Evolutionary conservation across 257 asterid species (phyloP).

Genomic region (Sherardia arvensis): DNA sequence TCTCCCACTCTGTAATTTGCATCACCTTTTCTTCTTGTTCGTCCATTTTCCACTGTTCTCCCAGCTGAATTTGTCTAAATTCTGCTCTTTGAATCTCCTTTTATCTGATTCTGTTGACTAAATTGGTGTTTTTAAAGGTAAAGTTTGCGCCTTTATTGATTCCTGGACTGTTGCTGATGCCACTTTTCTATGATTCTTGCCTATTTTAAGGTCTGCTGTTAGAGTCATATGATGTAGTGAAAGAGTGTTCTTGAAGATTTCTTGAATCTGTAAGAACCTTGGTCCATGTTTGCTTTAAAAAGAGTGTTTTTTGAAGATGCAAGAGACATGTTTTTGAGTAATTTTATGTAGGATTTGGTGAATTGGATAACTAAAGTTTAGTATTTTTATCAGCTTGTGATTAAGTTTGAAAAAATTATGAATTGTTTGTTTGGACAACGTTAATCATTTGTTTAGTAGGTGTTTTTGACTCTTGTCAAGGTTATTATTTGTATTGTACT

Average conservation of each 20-base stretch:
- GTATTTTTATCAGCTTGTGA: not conserved
- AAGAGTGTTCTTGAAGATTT: not conserved
- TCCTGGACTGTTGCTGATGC: constrained; percentile 22
- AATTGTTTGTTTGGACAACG: not conserved
- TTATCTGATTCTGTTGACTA: constrained; percentile 12
- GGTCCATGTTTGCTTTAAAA: not conserved
- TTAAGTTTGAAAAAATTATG: not conserved
- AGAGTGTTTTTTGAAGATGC: too few relatives aligned
- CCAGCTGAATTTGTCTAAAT: constrained; percentile 11
- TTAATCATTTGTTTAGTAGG: not conserved
- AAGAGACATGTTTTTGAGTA: not conserved
- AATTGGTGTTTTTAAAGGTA: constrained; percentile 19
- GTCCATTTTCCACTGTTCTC: constrained; percentile 4
- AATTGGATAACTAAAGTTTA: not conserved
- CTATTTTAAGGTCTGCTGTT: constrained; percentile 22
- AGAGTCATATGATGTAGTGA: not conserved
- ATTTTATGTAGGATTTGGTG: not conserved
- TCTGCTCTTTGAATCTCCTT: constrained; percentile 3
- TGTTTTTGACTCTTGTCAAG: not conserved
- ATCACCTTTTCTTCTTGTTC: not conserved
- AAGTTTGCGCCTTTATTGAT: constrained; percentile 40
- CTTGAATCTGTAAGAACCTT: not conserved
- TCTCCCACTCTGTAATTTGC: not conserved
- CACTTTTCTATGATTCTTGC: constrained; percentile 16
- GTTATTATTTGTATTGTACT: not conserved